Evolutionary conservation across 495 filamentous ascomycete species (phyloP).

Genomic region (Daldinia concentrica): DNA sequence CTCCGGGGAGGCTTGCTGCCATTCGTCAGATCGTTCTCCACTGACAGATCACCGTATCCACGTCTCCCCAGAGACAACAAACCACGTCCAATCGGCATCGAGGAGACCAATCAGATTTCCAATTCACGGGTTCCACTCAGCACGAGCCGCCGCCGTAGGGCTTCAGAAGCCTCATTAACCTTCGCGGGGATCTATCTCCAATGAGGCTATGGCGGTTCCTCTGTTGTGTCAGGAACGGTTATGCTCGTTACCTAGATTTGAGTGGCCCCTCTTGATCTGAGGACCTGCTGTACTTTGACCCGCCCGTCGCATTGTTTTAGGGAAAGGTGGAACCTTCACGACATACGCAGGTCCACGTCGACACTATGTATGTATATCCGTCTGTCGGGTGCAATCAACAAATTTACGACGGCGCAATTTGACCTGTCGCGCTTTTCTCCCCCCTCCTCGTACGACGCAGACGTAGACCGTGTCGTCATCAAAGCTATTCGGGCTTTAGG

Average conservation of each 20-base stretch:
- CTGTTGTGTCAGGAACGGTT: neutral
- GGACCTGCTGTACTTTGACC: neutral
- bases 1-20: neutral
- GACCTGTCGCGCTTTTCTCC: neutral
- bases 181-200: neutral
- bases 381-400: neutral
- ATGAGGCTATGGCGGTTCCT: conserved; percentile 5
- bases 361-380: neutral
- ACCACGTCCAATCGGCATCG: neutral
- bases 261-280: conserved; percentile 2
- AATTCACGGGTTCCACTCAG: neutral
- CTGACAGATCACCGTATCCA: conserved; percentile 7
- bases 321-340: neutral
- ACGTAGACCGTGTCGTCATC: neutral
- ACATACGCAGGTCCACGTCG: conserved; percentile 8
- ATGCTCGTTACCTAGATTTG: neutral
- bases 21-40: neutral
- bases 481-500: neutral
- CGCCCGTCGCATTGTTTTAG: neutral
- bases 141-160: neutral
- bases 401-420: neutral
- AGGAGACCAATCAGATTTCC: neutral
- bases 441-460: neutral
- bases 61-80: neutral
- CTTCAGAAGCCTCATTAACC: neutral